These are phyloP conservation scores for Neurospora sp. DNA, from an alignment of 495 filamentous ascomycete genomes.

Conservation along the genomic window DNA sequence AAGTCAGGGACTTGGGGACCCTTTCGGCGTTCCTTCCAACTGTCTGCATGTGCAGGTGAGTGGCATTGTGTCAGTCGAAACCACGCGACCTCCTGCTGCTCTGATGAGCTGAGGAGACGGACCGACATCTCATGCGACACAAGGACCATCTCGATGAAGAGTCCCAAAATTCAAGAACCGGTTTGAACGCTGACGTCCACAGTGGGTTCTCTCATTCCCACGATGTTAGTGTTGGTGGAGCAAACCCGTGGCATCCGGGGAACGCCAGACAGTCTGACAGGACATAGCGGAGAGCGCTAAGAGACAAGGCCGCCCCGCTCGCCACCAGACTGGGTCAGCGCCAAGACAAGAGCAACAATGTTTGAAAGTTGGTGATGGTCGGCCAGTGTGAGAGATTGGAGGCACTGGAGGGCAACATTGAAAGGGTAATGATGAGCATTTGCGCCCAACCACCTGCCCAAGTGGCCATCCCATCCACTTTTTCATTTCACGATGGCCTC, in stretches of 20 bases:
- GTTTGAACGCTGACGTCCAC: background rate
- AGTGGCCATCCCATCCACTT: background rate
- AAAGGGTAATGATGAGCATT: background rate
- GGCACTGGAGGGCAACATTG: background rate
- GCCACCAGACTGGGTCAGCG: background rate
- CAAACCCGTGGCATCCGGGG: background rate
- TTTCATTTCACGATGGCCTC: background rate
- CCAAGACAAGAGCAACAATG: background rate
- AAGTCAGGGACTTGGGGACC: background rate
- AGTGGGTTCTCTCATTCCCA: background rate
- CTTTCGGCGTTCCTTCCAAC: background rate
- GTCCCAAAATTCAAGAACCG: background rate
- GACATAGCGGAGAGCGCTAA: background rate
- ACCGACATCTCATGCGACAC: background rate
- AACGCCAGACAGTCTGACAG: background rate
- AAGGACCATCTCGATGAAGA: background rate
- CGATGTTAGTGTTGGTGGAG: background rate
- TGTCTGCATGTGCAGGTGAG: background rate
- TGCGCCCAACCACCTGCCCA: background rate
- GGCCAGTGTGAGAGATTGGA: background rate
- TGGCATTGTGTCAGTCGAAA: background rate
- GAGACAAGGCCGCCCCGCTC: background rate
- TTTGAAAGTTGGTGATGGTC: background rate
- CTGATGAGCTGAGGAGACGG: background rate
- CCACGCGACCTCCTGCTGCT: background rate